Base-by-base conservation (phyloP, 352 stramenopile genomes). In the Phytopythium sindhum region DNA sequence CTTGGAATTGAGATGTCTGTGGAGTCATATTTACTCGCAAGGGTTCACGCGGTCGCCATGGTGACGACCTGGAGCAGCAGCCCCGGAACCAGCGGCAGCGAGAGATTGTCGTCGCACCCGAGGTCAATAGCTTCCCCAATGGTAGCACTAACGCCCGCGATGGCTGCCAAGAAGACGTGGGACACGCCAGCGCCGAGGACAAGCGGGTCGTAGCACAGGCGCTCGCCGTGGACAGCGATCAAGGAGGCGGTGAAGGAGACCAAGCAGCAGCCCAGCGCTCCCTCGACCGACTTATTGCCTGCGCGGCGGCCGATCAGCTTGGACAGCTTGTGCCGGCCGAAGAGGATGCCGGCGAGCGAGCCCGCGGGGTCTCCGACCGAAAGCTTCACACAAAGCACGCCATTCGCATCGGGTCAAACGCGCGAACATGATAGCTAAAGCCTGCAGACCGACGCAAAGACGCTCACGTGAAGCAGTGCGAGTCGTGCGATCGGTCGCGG, bases 81-180 rank as follows among this genome's bases (percentile, higher is more conserved):
- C 8, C 69, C 68, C 0, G 75, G 76, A 1, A 89, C 45, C 6
- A 89, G 41, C 10, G 80, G 80, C 4, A 89, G 65, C 0, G 76
- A 77, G 31, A 89, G 55, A 60, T 89, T 89, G 59, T 89, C 80
- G 62, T 89, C 80, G 70, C 33, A 45, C 11, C 68, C 69, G 31
- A 89, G 35, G 45, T 87, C 60, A 7, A 84, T 37, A 17, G 70
- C 42, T 52, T 89, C 80, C 6, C 77, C 80, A 0, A 65, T 39
- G 8, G 77, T 69, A 9, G 75, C 77, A 31, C 66, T 61, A 23
- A 78, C 12, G 51, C 77, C 80, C 28, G 66, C 75, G 17, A 69
- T 63, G 5, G 72, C 29, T 4, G 74, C 51, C 26, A 80, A 10
- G 31, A 48, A 39, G 1, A 35, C n/a, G n/a, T 11, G 31, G 0